Base-by-base conservation (phyloP, 2,329 filamentous ascomycete species). In the Chaetomiaceae sp. region DNA sequence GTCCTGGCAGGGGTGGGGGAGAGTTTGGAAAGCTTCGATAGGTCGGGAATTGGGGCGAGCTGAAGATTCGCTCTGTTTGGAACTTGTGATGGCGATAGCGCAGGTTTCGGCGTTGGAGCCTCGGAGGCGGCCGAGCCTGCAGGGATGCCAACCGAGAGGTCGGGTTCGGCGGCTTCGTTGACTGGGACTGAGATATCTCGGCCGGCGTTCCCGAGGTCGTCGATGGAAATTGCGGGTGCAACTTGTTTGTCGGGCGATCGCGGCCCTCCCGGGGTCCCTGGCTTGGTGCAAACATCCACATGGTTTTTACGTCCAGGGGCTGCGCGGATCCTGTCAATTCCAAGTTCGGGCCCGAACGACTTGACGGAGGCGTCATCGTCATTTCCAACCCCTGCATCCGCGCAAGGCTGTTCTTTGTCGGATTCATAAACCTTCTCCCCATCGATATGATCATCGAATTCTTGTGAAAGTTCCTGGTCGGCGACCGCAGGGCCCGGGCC, bases 201-300 rank as follows among this genome's bases (percentile, higher is more conserved):
- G 7, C 13, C 32, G 10, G 42, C 11, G 11, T 37, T 7, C 5
- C 43, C 20, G 18, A 53, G 49, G n/a, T 44, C 30, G 25, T 51
- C 37, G 16, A 40, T 42, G 4, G 55, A 50, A 21, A 52, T 52
- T 42, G 41, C 49, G 13, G 51, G 51, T 40, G 53, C 27, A 38
- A 33, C 44, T 5, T 47, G 16, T 27, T 52, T 42, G 33, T 44
- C 47, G n/a, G 13, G 18, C 33, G 45, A 14, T 21, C 52, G 38
- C 11, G 32, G 46, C 46, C 27, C n/a, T n/a, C n/a, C 41, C 13
- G 21, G n/a, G 23, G 33, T 44, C n/a, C 48, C 51, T 14, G n/a
- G 30, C 13, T 58, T 43, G 33, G 41, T 32, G 42, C 33, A 48
- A 27, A 51, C 47, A 25, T 48, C 37, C 29, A 43, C 33, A 20